Base-by-base conservation (phyloP, 2,329 filamentous ascomycete genomes). In the Exophiala dermatitidis region DNA sequence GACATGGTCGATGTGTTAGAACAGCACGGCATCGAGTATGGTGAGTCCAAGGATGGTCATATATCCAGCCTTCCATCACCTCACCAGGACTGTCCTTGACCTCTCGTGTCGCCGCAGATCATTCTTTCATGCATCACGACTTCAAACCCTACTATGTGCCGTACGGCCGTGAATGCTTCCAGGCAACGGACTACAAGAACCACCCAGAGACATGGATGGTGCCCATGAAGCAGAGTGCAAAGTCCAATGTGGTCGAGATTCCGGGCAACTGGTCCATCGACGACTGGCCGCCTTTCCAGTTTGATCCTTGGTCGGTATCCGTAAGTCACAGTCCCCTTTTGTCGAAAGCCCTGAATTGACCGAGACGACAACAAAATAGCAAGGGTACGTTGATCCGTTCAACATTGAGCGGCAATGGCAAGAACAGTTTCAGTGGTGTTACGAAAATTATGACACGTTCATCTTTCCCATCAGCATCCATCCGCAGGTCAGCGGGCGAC, bases 381-480 rank as follows among this genome's bases (percentile, higher is more conserved):
- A 77, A 82, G 3, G 77, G 79, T 57, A 74, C 77, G 3, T 38
- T 12, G 68, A 74, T n/a, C 73, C 79, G 33, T 69, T 82, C 3
- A 79, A 82, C 67, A 71, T 75, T 59, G 78, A n/a, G 9, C 10
- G 10, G 19, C 36, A 82, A 68, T 58, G 56, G 53, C 75, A 88
- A 67, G 79, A 82, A 57, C 74, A 78, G 49, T 81, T 82, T 55
- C 74, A 79, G 60, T 83, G 88, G 68, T 88, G 85, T 62, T 88
- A 88, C 66, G 74, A 84, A 30, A 84, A 88, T 66, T 84, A 88
- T 58, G 84, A 89, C 61, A 82, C 86, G 60, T 88, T 88, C 58
- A 78, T 88, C 50, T 88, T 88, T 61, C 85, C 86, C 0, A 85
- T 89, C 67, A 88, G 85, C 0, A 83, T 88, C 34, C 85, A 89